A percentile compares a stretch with the other conserved stretches of the same genome.
Conservation (phyloP, 805 yeast genomes). For the Vanderwaltozyma yarrowii region DNA sequence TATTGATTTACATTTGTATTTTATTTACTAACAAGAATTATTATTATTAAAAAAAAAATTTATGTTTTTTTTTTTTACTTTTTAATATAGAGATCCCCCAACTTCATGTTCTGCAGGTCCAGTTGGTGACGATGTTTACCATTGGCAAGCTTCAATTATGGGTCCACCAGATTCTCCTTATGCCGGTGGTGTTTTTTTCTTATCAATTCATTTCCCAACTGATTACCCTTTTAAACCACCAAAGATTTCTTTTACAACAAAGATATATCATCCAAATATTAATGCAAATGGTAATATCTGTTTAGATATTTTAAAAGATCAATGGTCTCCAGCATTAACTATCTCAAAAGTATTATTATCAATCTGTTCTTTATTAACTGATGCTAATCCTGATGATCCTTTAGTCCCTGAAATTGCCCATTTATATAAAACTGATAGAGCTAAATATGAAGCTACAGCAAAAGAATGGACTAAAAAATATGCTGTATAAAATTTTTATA, state of each 20-base stretch:
- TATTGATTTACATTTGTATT: too few relatives aligned
- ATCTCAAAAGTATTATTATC: constrained; percentile 91
- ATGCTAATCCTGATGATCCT: constrained; percentile 98
- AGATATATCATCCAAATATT: constrained; percentile 95
- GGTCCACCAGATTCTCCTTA: constrained; percentile 94
- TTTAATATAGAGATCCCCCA: constrained; percentile 82
- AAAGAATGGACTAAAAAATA: constrained; percentile 98
- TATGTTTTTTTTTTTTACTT: background rate
- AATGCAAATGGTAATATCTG: constrained; percentile 94
- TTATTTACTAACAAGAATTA: constrained; percentile 10
- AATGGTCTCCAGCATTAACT: constrained; percentile 98
- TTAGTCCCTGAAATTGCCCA: constrained; percentile 98
- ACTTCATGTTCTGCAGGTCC: constrained; percentile 99
- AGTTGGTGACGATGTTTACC: constrained; percentile 93
- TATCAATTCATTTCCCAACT: constrained; percentile 95
- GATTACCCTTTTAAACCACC: constrained; percentile 99
- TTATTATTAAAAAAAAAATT: too few relatives aligned
- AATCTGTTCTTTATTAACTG: constrained; percentile 90
- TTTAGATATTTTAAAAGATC: constrained; percentile 92
- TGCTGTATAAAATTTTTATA: too few relatives aligned
- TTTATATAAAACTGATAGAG: constrained; percentile 85
- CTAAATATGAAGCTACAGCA: constrained; percentile 93
- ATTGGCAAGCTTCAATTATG: constrained; percentile 99
- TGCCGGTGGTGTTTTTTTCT: constrained; percentile 89
- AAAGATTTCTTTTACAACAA: constrained; percentile 83